Evolutionary conservation across 2,329 filamentous ascomycete genomes (phyloP), one percentile per base, ranked within the genome.

Genomic region (Plectosphaerella plurivora): DNA sequence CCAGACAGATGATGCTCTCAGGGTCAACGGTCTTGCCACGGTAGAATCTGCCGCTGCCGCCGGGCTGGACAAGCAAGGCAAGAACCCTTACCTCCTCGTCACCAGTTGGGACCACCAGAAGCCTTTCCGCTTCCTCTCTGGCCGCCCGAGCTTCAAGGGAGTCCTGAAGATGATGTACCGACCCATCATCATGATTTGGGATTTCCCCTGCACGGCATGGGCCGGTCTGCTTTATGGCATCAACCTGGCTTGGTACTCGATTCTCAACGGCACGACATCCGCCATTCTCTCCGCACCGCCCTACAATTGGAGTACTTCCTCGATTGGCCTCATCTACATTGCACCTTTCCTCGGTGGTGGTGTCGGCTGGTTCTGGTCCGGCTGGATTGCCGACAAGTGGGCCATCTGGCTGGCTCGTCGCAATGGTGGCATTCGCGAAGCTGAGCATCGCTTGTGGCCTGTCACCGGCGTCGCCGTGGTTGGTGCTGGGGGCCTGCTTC

Each of bases 141-240:
- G 73, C 45, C 75, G 70, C 51, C 61, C 69, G 1, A 70, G 72
- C 11, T 73, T 74, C 49, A 68, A 67, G 10, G 74, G 73, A 50
- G 71, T n/a, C n/a, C n/a, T n/a, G n/a, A n/a, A n/a, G n/a, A n/a
- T n/a, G n/a, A n/a, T n/a, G n/a, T n/a, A n/a, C n/a, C n/a, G n/a
- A n/a, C n/a, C n/a, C 71, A 2, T 69, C 69, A 0, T 72, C 72
- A 25, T 63, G 74, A 3, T 65, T 73, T 39, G 73, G 68, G 62
- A 73, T 73, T 61, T 73, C 33, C 8, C 8, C 8, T 36, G 8
- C 33, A 36, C 14, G 33, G 33, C 14, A 36, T 9, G 33, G 8
- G 33, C 8, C 14, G 33, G 33, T 36, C n/a, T n/a, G n/a, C n/a
- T n/a, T n/a, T 36, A 36, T 36, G 8, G 33, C 33, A 36, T 8